Percentiles rank a stretch among this genome's conserved stretches.
Evolutionary conservation across 371 early-diverging fungal species (phyloP).

Genomic region (Scutellospora calospora): DNA sequence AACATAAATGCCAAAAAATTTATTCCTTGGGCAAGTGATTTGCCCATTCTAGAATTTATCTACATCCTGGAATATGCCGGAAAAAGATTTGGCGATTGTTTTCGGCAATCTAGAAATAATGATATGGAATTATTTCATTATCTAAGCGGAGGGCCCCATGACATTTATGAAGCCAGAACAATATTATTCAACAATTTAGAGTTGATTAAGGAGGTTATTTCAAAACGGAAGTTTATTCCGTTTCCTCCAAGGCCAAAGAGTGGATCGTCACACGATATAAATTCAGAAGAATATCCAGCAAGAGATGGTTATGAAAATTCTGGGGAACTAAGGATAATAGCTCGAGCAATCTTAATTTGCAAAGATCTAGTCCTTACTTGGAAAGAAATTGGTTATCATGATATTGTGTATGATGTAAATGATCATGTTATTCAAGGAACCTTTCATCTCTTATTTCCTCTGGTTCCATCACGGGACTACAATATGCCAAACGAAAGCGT

Average conservation of each 20-base stretch:
- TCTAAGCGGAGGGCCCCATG: background rate
- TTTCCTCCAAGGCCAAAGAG: background rate
- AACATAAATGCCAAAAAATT: background rate
- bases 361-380: background rate
- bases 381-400: constrained; percentile 21
- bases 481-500: background rate
- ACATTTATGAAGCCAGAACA: background rate
- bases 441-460: constrained; percentile 5
- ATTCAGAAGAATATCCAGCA: constrained; percentile 13
- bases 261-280: background rate
- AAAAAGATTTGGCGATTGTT: background rate
- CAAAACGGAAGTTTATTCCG: background rate
- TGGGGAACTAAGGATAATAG: background rate
- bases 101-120: background rate
- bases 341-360: constrained; percentile 18
- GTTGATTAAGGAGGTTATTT: background rate
- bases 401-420: constrained; percentile 7
- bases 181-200: background rate
- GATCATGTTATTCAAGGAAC: constrained; percentile 13
- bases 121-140: constrained; percentile 7
- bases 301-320: constrained; percentile 31
- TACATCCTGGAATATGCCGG: background rate
- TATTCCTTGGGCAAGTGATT: background rate
- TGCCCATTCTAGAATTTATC: background rate
- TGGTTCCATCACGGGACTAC: background rate